Evolutionary conservation across 2,329 filamentous ascomycete genomes (phyloP), one percentile per base, ranked within the genome.

Genomic region (Alternaria brassicae): DNA sequence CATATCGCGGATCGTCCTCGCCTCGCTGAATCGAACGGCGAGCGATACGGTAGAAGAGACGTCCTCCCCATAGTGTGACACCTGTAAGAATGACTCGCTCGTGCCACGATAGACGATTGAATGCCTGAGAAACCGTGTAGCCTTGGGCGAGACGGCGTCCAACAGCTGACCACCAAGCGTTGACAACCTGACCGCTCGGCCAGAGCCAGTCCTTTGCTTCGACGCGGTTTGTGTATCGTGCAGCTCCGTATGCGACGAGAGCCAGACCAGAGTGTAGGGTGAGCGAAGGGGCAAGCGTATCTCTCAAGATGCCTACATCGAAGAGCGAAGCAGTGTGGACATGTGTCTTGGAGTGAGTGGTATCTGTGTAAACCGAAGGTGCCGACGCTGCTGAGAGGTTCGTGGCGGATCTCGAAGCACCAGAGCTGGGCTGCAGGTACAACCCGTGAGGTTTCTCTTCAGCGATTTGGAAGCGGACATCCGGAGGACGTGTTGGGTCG

Each of bases 151-250:
- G 77, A 5, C 81, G 82, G n/a, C 80, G 78, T 13, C 85, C 85
- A 40, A 88, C 73, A 21, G 86, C 84, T 54, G 80, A 83, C 83
- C 85, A 88, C 86, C 86, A 88, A 6, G 84, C 85, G 68, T 86
- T 88, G 56, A 80, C 72, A 9, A 88, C 81, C 66, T 84, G 84
- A 2, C 79, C 83, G 4, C 80, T 75, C 1, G 85, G 84, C 85
- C 85, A 88, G 6, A 86, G 73, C 79, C 82, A 85, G 70, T 89
- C 86, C 67, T 88, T 89, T n/a, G 81, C 77, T 56, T 88, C 86
- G 9, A 84, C 81, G n/a, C 81, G 79, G 66, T 86, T 74, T 7
- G 84, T 85, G 49, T 82, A 79, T 23, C 84, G 79, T 1, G 83
- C 83, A 28, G 81, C 77, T 8, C 80, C 79, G 67, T 85, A 88